Evolutionary conservation across 2,329 filamentous ascomycete species (phyloP), one percentile per base, ranked within the genome.

Genomic region (Ophiostoma sp.): DNA sequence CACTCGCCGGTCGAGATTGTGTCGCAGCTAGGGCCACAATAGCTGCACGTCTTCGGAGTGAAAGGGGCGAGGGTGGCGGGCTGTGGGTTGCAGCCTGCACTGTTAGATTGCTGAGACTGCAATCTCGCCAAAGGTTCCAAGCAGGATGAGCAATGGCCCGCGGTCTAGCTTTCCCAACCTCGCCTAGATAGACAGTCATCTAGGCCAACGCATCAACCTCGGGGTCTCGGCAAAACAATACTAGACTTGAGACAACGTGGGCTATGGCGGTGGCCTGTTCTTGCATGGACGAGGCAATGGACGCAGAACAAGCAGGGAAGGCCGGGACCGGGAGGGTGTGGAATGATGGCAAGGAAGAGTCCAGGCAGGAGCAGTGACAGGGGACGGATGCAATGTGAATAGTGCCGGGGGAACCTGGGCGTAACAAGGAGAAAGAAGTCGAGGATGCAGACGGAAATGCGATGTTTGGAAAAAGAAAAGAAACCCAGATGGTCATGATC

Each of bases 1-100:
- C 27, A 27, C 27, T 55, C 49, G 49, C 49, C 49, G 49, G 49
- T 55, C 49, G n/a, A 55, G 49, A 55, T 55, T 14, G n/a, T 55
- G 49, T 18, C 27, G 18, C 49, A 55, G 49, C 45, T n/a, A 12
- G 45, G 45, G 14, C 45, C 45, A 47, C 12, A 14, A 47, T 16
- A 47, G 45, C 49, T 55, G 49, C 49, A 55, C 9, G n/a, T 9
- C 18, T 55, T 55, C 49, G 49, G 49, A 11, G 49, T 9, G 3
- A 9, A 4, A 14, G 27, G 49, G 49, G 27, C 27, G 27, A 27
- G 27, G 49, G 49, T 27, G 18, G 18, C 7, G 27, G 27, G 49
- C 49, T 11, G 27, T 27, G 18, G 42, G 42, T 45, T 45, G 42
- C 14, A 12, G 14, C 42, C 49, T 4, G n/a, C 49, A 55, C n/a